phyloP scores from a whole-genome alignment of 176 grass and related monocot genomes.

The Oryza brachyantha region DNA sequence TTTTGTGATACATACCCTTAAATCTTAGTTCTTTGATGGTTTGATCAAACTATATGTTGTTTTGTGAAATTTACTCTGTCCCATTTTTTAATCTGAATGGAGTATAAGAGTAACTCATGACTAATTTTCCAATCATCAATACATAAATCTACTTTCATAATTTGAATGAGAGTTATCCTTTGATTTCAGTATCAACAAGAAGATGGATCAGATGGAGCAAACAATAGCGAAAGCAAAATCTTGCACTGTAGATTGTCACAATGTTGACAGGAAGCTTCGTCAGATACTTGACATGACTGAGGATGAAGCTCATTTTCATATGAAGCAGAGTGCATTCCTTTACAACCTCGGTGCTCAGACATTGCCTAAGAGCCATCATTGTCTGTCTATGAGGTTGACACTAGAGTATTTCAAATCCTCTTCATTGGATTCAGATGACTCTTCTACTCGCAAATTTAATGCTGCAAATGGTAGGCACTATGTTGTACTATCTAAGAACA shows the following conservation, averaged over 20 bases:
- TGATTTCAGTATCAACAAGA: constrained; percentile 63
- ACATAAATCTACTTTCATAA: not conserved
- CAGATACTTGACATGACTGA: constrained; percentile 94
- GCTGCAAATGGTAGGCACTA: constrained; percentile 56
- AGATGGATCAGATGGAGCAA: constrained; percentile 72
- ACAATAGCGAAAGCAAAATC: constrained; percentile 59
- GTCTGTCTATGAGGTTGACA: constrained; percentile 88
- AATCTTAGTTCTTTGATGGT: too few species aligned
- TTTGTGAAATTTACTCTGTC: too few species aligned
- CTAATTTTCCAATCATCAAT: not conserved
- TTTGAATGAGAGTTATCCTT: constrained; percentile 18
- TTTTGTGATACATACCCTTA: too few species aligned
- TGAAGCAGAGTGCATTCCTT: constrained; percentile 86
- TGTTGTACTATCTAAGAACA: constrained; percentile 77
- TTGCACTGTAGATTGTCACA: constrained; percentile 70
- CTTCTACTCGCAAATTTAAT: constrained; percentile 43
- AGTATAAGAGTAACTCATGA: not conserved
- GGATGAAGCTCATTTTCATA: constrained; percentile 90
- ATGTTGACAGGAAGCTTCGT: constrained; percentile 75
- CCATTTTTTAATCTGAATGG: too few species aligned
- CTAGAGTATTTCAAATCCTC: constrained; percentile 76
- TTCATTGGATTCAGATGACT: constrained; percentile 44
- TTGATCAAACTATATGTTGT: too few species aligned
- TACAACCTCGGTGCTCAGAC: constrained; percentile 80
- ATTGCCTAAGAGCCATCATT: constrained; percentile 88